Evolutionary conservation across 2,329 filamentous ascomycete genomes (phyloP), one percentile per base, ranked within the genome.

Genomic region (Aspergillus hortae): DNA sequence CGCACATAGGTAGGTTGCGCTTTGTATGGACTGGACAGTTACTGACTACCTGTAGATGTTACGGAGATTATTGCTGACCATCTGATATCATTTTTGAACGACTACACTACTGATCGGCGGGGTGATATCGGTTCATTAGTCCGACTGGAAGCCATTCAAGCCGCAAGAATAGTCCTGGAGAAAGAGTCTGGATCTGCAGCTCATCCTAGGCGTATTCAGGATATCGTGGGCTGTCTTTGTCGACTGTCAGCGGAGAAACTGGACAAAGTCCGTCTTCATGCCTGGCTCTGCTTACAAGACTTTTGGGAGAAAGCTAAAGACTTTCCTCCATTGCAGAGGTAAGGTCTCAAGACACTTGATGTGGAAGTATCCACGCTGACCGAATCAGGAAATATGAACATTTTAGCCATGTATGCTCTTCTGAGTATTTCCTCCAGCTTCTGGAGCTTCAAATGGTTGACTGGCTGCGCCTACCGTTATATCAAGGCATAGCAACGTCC

Each of bases 111-210:
- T 3, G 92, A 90, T 59, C 86, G 92, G 12, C 80, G 91, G 51
- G 94, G 94, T 14, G 94, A 99, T 64, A 81, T 97, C 45, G 94
- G 94, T 4, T 95, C 92, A 0, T 82, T 92, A 48, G 88, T 95
- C 4, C 82, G 94, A 3, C 76, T 92, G 4, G 87, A 92, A 68
- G 92, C 90, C 21, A 80, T 96, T 11, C 80, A 82, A 54, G 84
- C 83, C 2, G 77, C 90, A 1, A 84, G 62, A 11, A 58, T 61
- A 11, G 59, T 73, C 35, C 56, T 73, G 12, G 54, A 60, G 27
- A 63, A 61, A 35, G 49, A 59, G 32, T 19, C 46, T 27, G 43
- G 17, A 6, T 40, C 49, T 41, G 40, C 49, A 15, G 30, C 46
- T 36, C 58, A 51, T 23, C 52, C 60, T 21, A 15, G 54, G 38